Conservation (phyloP, 2,329 filamentous ascomycete genomes). For the Pseudopithomyces maydicus region DNA sequence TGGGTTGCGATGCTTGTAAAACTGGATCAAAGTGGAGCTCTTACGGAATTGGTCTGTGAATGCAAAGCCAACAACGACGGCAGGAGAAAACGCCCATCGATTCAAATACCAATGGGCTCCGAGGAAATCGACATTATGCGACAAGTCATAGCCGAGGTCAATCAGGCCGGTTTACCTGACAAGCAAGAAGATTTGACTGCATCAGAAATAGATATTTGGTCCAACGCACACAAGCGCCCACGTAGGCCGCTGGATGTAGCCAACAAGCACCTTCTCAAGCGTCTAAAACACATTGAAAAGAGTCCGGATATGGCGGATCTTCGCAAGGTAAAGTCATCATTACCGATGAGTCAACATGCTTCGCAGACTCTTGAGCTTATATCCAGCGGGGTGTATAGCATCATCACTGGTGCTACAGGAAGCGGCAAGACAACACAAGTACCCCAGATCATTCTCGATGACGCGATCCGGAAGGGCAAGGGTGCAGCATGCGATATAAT, state of each 20-base stretch:
- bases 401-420: conserved; percentile 8
- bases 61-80: background rate
- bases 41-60: background rate
- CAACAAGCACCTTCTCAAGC: background rate
- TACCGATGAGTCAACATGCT: conserved; percentile 9
- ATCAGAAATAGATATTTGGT: background rate
- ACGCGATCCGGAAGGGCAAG: background rate
- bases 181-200: background rate
- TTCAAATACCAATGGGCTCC: background rate
- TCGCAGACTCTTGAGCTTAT: conserved; percentile 5
- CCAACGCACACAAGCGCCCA: too few relatives aligned
- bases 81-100: background rate
- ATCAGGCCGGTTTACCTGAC: background rate
- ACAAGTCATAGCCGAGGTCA: background rate
- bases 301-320: background rate
- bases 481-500: conserved; percentile 8
- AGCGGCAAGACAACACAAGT: conserved; percentile 10
- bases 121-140: background rate
- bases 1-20: background rate
- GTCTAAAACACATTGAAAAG: background rate
- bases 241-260: background rate
- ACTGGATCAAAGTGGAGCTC: background rate
- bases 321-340: conserved; percentile 2
- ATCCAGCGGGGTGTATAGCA: background rate
- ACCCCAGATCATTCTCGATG: conserved; percentile 11